Base-by-base conservation (phyloP, 768 basidiomycete genomes). In the Auricularia heimuer region DNA sequence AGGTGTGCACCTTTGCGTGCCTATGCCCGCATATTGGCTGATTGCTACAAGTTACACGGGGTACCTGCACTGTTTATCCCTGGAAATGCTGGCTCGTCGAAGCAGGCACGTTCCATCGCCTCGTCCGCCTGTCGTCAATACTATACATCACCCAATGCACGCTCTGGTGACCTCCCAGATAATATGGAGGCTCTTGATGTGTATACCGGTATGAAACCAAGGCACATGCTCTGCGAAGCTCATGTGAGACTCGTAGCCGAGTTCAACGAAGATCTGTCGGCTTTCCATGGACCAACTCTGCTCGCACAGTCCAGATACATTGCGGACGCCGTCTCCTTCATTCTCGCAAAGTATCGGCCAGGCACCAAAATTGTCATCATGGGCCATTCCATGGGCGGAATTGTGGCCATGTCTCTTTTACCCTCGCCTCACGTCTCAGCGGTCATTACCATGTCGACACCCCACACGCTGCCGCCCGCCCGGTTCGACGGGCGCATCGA, bases 321-420 rank as follows among this genome's bases (percentile, higher is more conserved):
- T 12, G 76, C 83, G 39, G 78, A 80, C 54, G 88, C 89, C 14
- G 84, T 97, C 65, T 75, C 78, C 7, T 91, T 90, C 71, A 89
- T 98, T 67, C 82, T 94, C 45, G 87, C 89, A 0, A 77, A 85
- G 34, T 97, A 98, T 73, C 83, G 84, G 2, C 66, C 76, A 14
- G 72, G 81, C 63, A 87, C 90, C 2, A 70, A 77, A 42, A 84
- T 98, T 64, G 83, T 89, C 60, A 71, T 98, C 65, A 78, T 98
- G 73, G 97, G 90, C 2, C 96, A 98, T 73, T 98, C 95, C 11
- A 99, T 99, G 97, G 97, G 97, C 29, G 97, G 97, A 10, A 78
- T 96, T 60, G 94, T 96, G 3, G 93, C 92, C 8, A 85, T 86
- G 0, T 86, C 90, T 4, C 79, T 95, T 14, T 83, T 95, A 10